These are phyloP conservation scores for Metarhizium rileyi DNA, from an alignment of 2,329 filamentous ascomycete genomes.

Conservation along the genomic window DNA sequence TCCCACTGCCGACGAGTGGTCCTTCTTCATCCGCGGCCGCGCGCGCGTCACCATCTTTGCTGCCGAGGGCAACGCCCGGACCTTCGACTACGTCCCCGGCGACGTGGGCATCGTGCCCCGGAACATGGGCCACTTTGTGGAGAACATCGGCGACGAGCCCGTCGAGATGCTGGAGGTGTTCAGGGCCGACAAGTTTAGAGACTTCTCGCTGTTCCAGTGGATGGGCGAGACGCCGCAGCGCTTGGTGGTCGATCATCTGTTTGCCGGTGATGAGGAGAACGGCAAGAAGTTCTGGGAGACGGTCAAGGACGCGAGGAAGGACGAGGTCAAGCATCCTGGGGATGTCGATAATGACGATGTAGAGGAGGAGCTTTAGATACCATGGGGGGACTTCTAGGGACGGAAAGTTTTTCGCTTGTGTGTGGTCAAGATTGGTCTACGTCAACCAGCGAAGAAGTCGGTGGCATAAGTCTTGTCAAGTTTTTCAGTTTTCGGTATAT, in stretches of 20 bases:
- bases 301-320: slow-evolving; percentile 52
- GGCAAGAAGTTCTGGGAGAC: slow-evolving; percentile 53
- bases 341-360: not conserved
- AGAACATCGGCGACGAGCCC: slow-evolving; percentile 70
- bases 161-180: slow-evolving; percentile 71
- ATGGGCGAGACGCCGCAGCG: slow-evolving; percentile 60
- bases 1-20: slow-evolving; percentile 70
- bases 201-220: slow-evolving; percentile 69
- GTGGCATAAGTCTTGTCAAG: too few relatives aligned
- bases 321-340: slow-evolving; percentile 29
- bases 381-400: too few relatives aligned
- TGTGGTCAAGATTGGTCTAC: too few relatives aligned
- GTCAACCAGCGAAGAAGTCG: too few relatives aligned
- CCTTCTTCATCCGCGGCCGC: slow-evolving; percentile 63
- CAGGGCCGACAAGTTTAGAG: slow-evolving; percentile 58
- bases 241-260: slow-evolving; percentile 57
- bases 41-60: slow-evolving; percentile 68
- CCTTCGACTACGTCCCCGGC: slow-evolving; percentile 66
- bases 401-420: too few relatives aligned
- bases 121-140: slow-evolving; percentile 74
- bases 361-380: not conserved
- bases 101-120: slow-evolving; percentile 69
- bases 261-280: slow-evolving; percentile 49
- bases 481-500: too few relatives aligned
- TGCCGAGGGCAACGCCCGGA: slow-evolving; percentile 57